A percentile compares a stretch with the other conserved stretches of the same genome.
Conservation (phyloP, 805 yeast genomes). For the Nakazawaea populi region DNA sequence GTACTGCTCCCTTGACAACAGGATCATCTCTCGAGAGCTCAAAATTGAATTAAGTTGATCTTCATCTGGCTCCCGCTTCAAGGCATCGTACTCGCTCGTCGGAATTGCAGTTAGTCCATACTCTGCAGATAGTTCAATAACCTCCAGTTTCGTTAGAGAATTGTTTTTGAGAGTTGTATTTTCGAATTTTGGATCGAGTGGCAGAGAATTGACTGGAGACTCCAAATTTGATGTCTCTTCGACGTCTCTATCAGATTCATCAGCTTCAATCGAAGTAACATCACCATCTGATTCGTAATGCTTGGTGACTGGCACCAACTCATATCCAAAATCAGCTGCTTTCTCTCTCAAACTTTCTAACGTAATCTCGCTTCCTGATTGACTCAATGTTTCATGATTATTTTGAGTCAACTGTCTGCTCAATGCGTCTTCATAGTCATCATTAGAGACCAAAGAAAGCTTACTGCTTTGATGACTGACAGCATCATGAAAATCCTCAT, state of each 20-base stretch:
- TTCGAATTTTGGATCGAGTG: not conserved
- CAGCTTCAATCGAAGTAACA: slow-evolving; percentile 20
- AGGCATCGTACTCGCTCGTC: slow-evolving; percentile 22
- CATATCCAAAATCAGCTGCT: slow-evolving; percentile 29
- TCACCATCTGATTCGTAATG: slow-evolving; percentile 13
- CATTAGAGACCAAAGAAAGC: slow-evolving; percentile 11
- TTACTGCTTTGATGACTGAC: slow-evolving; percentile 8
- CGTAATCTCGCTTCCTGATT: slow-evolving; percentile 16
- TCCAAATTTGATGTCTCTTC: not conserved
- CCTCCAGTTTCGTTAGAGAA: slow-evolving; percentile 8
- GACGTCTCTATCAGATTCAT: slow-evolving; percentile 2
- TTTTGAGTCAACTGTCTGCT: slow-evolving; percentile 12
- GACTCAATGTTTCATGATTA: slow-evolving; percentile 3
- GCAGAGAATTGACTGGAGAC: not conserved
- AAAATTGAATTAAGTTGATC: slow-evolving; percentile 9
- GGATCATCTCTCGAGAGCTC: slow-evolving; percentile 11
- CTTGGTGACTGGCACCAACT: slow-evolving; percentile 24
- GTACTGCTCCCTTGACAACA: not conserved
- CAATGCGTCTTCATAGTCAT: slow-evolving; percentile 11
- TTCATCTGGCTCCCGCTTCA: slow-evolving; percentile 10
- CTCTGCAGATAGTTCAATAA: slow-evolving; percentile 20
- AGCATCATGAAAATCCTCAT: slow-evolving; percentile 14
- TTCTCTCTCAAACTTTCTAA: slow-evolving; percentile 25
- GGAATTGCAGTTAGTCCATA: slow-evolving; percentile 30
- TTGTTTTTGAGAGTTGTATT: not conserved